Conservation (phyloP, 148 eudicot genomes). For the Salicornia ramosissima region DNA sequence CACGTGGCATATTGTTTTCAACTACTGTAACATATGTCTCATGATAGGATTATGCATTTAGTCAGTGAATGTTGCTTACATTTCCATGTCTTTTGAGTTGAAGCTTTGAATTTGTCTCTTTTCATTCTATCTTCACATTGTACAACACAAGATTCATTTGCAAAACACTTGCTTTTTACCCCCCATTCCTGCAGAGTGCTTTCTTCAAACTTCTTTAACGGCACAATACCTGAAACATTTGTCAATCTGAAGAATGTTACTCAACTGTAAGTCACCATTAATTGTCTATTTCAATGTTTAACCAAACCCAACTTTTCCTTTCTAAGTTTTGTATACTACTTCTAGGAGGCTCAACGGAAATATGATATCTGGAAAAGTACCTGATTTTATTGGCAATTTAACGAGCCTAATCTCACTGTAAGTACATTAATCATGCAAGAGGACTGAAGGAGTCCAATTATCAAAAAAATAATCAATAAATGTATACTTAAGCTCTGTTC, state of each 20-base stretch:
- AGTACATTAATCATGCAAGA: constrained; percentile 32
- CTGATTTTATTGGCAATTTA: constrained; percentile 71
- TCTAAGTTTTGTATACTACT: constrained; percentile 8
- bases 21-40: no score
- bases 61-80: background rate
- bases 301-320: background rate
- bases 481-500: no score
- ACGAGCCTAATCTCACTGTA: constrained; percentile 44
- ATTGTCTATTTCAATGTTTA: background rate
- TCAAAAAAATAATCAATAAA: no score
- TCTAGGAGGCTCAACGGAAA: constrained; percentile 77
- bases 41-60: background rate
- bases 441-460: no score
- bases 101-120: background rate
- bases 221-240: constrained; percentile 53
- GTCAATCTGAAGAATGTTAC: constrained; percentile 50
- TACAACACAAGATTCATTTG: background rate
- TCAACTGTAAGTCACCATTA: constrained; percentile 65
- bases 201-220: constrained; percentile 61
- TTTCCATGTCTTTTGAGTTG: background rate
- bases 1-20: no score
- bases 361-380: constrained; percentile 57
- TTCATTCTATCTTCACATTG: background rate
- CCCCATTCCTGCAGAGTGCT: constrained; percentile 43
- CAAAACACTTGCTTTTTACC: background rate